These are phyloP conservation scores for Russula sp. DNA, from an alignment of 768 basidiomycete genomes.

Conservation along the genomic window DNA sequence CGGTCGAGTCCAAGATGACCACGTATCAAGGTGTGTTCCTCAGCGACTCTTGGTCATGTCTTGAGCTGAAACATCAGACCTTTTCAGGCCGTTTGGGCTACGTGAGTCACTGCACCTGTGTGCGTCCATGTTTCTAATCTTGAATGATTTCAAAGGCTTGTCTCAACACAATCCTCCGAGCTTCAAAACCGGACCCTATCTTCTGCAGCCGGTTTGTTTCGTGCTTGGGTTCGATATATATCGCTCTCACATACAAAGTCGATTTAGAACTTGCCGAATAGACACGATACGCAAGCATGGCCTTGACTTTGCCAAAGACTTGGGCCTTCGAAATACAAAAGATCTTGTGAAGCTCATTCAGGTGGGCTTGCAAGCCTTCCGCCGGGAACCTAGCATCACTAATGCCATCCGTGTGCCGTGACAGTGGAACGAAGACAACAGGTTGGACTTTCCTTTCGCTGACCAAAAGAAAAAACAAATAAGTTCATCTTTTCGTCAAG, in stretches of 20 bases:
- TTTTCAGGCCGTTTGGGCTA: slow-evolving; percentile 22
- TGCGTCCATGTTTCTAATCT: neutral
- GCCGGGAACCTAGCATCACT: slow-evolving; percentile 7
- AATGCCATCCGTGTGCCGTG: neutral
- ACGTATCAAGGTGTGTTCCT: slow-evolving; percentile 61
- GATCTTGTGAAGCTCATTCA: slow-evolving; percentile 71
- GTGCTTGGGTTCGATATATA: neutral
- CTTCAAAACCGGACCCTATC: slow-evolving; percentile 59
- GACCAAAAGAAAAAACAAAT: neutral
- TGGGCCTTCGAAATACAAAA: slow-evolving; percentile 68
- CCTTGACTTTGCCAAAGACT: slow-evolving; percentile 72
- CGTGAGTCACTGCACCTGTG: neutral
- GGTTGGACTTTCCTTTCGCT: slow-evolving; percentile 15
- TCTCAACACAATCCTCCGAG: slow-evolving; percentile 76
- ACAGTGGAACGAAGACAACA: slow-evolving; percentile 82
- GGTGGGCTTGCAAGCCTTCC: slow-evolving; percentile 21
- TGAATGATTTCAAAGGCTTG: slow-evolving; percentile 50
- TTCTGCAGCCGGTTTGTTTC: slow-evolving; percentile 63
- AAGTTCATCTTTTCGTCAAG: slow-evolving; percentile 28
- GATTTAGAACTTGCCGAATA: slow-evolving; percentile 44
- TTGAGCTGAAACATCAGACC: slow-evolving; percentile 21
- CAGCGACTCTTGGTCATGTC: neutral
- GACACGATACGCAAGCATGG: slow-evolving; percentile 77
- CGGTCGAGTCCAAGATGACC: slow-evolving; percentile 59
- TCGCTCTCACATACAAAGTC: neutral